Conservation (phyloP, 2,329 filamentous ascomycete species). For the Pseudogymnoascus destructans region DNA sequence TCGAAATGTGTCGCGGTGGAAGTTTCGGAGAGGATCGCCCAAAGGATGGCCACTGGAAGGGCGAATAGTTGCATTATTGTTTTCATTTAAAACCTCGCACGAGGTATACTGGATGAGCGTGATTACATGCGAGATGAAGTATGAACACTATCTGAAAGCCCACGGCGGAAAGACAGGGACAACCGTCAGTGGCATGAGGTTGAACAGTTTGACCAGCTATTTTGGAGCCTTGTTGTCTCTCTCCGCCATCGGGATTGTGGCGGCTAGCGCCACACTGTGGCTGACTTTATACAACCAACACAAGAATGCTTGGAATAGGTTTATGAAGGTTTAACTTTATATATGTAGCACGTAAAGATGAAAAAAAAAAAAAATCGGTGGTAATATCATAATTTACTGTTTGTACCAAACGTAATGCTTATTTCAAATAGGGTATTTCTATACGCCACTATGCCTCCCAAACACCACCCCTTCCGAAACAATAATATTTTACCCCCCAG, state of each 20-base stretch:
- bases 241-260: neutral
- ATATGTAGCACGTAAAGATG: neutral
- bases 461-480: neutral
- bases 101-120: neutral
- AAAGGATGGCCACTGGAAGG: neutral
- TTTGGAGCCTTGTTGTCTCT: constrained; percentile 5
- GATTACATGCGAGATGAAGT: neutral
- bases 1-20: neutral
- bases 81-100: neutral
- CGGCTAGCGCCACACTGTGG: neutral
- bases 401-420: neutral
- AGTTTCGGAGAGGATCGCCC: neutral
- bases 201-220: neutral
- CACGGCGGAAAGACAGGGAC: neutral
- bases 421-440: neutral
- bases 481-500: neutral
- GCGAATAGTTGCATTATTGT: neutral
- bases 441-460: constrained; percentile 3
- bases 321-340: neutral
- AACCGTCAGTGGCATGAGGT: neutral
- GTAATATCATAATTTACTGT: neutral
- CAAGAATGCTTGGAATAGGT: neutral
- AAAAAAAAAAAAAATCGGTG: neutral
- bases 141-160: neutral
- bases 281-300: neutral